Base-by-base conservation (phyloP, 495 filamentous ascomycete genomes). In the Penicillium silybi region DNA sequence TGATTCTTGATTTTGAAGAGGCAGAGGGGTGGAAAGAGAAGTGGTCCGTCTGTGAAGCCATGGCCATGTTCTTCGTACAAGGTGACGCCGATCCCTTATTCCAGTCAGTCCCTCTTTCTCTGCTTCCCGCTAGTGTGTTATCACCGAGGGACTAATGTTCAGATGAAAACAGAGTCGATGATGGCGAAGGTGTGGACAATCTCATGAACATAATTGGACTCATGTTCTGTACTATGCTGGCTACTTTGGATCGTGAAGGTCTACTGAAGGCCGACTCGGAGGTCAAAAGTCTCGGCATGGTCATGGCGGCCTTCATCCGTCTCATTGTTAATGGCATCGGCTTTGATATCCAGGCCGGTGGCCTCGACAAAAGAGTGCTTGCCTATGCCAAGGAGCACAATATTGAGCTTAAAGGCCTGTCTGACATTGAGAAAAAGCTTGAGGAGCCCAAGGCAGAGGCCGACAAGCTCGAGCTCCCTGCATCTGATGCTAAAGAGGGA, bases 1-100 rank as follows among this genome's bases (percentile, higher is more conserved):
- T 61, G 45, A 37, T 78, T 0, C 42, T 70, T 11, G 73, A 71
- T 46, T 75, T 71, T 47, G 47, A 64, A 16, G 62, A 67, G 40
- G 64, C 58, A 9, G 32, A 56, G 16, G 62, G 58, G 23, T 65
- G 56, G 48, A 60, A 67, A 16, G 56, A 64, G 44, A 59, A 68
- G 22, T 65, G 67, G 62, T 58, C 55, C 46, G 57, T 74, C 18
- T 74, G 69, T 17, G 69, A 74, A 46, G 59, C 54, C 4, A 22
- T 66, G 9, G 53, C 48, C 1, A 17, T 65, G 41, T 63, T 68
- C 25, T 46, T 67, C 39, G 26, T 27, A 19, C 11, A 42, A 15
- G 44, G 40, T 41, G 45, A 47, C 41, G 13, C 53, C 4, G 49
- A 40, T 19, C 20, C 50, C 0, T 46, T 63, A 53, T n/a, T 57